A percentile compares a stretch with the other conserved stretches of the same genome.
phyloP scores from a whole-genome alignment of 257 asterid genomes.

The Primulina eburnea region DNA sequence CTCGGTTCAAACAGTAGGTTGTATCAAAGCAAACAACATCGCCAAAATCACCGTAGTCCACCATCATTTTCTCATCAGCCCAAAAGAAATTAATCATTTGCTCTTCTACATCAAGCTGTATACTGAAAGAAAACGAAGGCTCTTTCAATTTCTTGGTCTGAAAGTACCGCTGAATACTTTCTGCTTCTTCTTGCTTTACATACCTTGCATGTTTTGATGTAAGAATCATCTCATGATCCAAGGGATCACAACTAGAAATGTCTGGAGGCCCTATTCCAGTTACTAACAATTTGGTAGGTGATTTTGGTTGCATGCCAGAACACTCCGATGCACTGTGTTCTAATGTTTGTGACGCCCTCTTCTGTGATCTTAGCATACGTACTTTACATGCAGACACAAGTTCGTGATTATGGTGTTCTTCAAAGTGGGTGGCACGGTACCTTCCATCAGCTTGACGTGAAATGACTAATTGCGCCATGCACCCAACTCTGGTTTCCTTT shows the following conservation, averaged over 20 bases:
- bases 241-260: constrained; percentile 29
- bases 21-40: constrained; percentile 59
- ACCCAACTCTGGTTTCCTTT: constrained; percentile 61
- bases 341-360: constrained; percentile 36
- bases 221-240: constrained; percentile 47
- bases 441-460: constrained; percentile 60
- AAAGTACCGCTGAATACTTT: constrained; percentile 42
- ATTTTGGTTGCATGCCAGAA: constrained; percentile 33
- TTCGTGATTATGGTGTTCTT: constrained; percentile 56
- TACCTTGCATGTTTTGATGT: constrained; percentile 33
- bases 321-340: constrained; percentile 34
- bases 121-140: constrained; percentile 41
- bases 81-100: constrained; percentile 53
- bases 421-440: constrained; percentile 63
- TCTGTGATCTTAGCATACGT: constrained; percentile 50
- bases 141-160: constrained; percentile 42
- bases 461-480: constrained; percentile 58
- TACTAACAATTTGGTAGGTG: constrained; percentile 38
- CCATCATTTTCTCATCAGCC: constrained; percentile 63
- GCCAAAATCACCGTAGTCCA: constrained; percentile 53
- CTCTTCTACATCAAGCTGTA: constrained; percentile 48
- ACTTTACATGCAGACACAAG: constrained; percentile 52
- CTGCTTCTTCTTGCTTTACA: constrained; percentile 45
- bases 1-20: constrained; percentile 37
- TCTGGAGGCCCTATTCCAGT: constrained; percentile 32